Conservation (phyloP, 23 red algal species). For the Gracilaria caudata region DNA sequence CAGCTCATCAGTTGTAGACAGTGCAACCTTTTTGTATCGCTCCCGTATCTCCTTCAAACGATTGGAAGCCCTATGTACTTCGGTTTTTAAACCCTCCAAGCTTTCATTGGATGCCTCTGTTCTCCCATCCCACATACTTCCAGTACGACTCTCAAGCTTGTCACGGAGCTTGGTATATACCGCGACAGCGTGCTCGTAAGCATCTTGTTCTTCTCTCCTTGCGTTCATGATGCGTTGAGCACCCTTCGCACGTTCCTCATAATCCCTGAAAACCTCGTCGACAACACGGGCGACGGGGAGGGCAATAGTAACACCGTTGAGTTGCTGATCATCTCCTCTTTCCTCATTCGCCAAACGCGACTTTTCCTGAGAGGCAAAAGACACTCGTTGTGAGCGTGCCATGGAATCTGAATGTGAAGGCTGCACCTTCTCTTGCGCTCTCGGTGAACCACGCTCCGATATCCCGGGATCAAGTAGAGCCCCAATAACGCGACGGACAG, state of each 20-base stretch:
- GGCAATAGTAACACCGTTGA: background rate
- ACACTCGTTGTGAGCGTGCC: background rate
- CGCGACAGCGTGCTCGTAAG: slow-evolving; percentile 72
- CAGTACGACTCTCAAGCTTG: slow-evolving; percentile 55
- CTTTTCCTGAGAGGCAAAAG: slow-evolving; percentile 1
- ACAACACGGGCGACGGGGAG: slow-evolving; percentile 16
- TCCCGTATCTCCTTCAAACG: slow-evolving; percentile 47
- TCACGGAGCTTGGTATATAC: slow-evolving; percentile 76
- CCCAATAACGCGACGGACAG: background rate
- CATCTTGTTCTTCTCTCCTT: slow-evolving; percentile 73
- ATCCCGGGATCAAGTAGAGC: background rate
- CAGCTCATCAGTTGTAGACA: slow-evolving; percentile 69
- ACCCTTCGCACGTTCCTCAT: slow-evolving; percentile 62
- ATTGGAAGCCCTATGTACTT: slow-evolving; percentile 25
- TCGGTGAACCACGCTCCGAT: background rate
- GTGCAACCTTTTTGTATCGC: slow-evolving; percentile 46
- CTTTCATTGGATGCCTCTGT: slow-evolving; percentile 27
- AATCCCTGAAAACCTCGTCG: slow-evolving; percentile 54
- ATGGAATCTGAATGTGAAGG: background rate
- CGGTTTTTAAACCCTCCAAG: slow-evolving; percentile 49
- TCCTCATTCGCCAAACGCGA: background rate
- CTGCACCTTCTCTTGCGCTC: background rate
- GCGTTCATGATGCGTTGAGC: slow-evolving; percentile 71
- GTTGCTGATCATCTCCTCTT: background rate
- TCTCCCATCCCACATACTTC: slow-evolving; percentile 71